A percentile compares a stretch with the other conserved stretches of the same genome.
Evolutionary conservation across 2,329 filamentous ascomycete species (phyloP).

Genomic region (Exophiala sideris): DNA sequence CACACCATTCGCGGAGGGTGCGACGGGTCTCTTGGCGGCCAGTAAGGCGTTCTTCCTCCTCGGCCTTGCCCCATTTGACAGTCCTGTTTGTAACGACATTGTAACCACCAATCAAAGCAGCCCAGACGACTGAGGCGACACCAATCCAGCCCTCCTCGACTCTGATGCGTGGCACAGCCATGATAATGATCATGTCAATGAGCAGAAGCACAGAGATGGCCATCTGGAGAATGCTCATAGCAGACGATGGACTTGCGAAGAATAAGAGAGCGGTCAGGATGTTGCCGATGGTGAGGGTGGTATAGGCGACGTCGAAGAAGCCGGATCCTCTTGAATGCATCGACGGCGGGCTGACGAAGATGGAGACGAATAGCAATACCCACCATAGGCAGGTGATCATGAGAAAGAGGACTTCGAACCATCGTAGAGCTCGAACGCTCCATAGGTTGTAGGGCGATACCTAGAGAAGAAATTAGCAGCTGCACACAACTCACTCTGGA

Average conservation of each 20-base stretch:
- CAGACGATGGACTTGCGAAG: slow-evolving; percentile 78
- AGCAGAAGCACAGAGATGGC: slow-evolving; percentile 65
- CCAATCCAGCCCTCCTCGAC: slow-evolving; percentile 89
- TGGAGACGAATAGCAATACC: slow-evolving; percentile 80
- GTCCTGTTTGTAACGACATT: slow-evolving; percentile 73
- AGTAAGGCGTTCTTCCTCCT: slow-evolving; percentile 89
- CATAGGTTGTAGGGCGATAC: slow-evolving; percentile 92
- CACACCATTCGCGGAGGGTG: slow-evolving; percentile 77
- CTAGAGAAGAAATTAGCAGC: slow-evolving; percentile 28
- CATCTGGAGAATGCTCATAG: slow-evolving; percentile 70
- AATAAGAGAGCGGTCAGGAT: slow-evolving; percentile 77
- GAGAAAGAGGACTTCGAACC: slow-evolving; percentile 72
- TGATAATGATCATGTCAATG: slow-evolving; percentile 73
- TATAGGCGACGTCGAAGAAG: slow-evolving; percentile 84
- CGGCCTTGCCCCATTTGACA: slow-evolving; percentile 85
- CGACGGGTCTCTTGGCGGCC: slow-evolving; percentile 82
- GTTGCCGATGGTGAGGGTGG: slow-evolving; percentile 72
- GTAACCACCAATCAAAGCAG: slow-evolving; percentile 74
- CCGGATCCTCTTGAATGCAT: slow-evolving; percentile 86
- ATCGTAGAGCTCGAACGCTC: slow-evolving; percentile 77
- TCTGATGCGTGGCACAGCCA: slow-evolving; percentile 70
- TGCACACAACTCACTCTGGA: neutral
- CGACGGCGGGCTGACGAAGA: slow-evolving; percentile 84
- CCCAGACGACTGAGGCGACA: slow-evolving; percentile 81
- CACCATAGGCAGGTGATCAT: slow-evolving; percentile 84